Conservation (phyloP, 257 asterid genomes). For the Ocimum tenuiflorum region DNA sequence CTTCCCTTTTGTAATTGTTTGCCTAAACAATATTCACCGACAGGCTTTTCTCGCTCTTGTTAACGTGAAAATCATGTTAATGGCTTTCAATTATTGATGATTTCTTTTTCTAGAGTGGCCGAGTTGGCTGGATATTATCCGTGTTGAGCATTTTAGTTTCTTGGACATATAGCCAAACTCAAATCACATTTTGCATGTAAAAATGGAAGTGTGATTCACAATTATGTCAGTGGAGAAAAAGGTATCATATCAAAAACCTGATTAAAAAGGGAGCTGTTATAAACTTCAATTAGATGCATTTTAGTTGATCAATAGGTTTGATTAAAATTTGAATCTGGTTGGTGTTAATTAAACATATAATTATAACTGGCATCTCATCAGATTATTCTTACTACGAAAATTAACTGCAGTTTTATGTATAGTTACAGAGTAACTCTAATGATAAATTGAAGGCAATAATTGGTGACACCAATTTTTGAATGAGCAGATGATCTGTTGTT, state of each 20-base stretch:
- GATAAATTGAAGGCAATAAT: constrained; percentile 12
- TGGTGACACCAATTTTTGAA: constrained; percentile 9
- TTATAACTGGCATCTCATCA: background rate
- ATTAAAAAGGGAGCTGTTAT: background rate
- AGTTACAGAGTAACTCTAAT: background rate
- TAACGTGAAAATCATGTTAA: background rate
- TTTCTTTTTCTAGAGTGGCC: background rate
- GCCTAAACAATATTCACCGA: background rate
- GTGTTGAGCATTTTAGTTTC: background rate
- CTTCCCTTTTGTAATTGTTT: background rate
- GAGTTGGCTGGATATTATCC: background rate
- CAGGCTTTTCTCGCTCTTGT: background rate
- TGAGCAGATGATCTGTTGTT: constrained; percentile 77
- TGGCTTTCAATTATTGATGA: background rate
- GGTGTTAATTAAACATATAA: background rate
- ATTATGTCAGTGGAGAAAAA: background rate
- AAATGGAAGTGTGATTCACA: background rate
- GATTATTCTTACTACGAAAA: background rate
- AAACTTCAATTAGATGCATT: background rate
- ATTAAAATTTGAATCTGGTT: background rate
- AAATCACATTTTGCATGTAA: background rate
- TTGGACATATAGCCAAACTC: background rate
- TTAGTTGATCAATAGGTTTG: background rate
- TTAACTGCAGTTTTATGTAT: background rate
- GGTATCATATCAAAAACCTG: background rate